Conservation (phyloP, 2,329 filamentous ascomycete genomes). For the Paecilomyces sp. region DNA sequence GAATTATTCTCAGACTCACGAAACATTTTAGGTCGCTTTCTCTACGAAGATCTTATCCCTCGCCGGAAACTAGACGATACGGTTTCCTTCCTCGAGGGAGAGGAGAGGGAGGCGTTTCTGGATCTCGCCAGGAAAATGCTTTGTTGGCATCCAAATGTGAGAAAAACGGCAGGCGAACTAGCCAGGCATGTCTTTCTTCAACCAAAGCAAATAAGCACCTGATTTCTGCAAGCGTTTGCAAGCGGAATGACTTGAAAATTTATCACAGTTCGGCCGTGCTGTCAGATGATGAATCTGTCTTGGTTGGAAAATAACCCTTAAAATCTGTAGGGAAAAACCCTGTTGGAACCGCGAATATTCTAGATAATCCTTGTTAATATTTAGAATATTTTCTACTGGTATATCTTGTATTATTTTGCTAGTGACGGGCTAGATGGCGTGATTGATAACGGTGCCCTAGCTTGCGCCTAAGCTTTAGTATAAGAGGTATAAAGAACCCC, state of each 20-base stretch:
- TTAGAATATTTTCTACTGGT: no score
- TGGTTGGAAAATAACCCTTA: no score
- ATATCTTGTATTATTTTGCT: no score
- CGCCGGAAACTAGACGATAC: slow-evolving; percentile 20
- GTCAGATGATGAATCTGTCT: not conserved
- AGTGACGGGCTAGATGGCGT: no score
- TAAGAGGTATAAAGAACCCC: no score
- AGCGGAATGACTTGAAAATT: slow-evolving; percentile 1
- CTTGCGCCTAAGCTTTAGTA: no score
- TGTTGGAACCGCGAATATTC: no score
- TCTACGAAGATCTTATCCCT: slow-evolving; percentile 26
- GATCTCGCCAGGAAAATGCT: slow-evolving; percentile 24
- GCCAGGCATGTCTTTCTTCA: slow-evolving; percentile 21
- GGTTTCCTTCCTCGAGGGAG: slow-evolving; percentile 18
- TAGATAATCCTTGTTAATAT: no score
- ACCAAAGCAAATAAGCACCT: slow-evolving; percentile 14
- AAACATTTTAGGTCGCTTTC: slow-evolving; percentile 18
- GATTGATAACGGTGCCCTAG: no score
- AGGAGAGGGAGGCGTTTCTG: slow-evolving; percentile 24
- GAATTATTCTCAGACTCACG: slow-evolving; percentile 12
- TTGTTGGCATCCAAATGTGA: slow-evolving; percentile 19
- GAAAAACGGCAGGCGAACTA: slow-evolving; percentile 23
- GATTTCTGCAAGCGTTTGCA: slow-evolving; percentile 14
- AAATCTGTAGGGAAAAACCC: no score
- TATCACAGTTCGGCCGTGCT: not conserved